Conservation (phyloP, 306 rosid genomes). For the Coriaria nepalensis region DNA sequence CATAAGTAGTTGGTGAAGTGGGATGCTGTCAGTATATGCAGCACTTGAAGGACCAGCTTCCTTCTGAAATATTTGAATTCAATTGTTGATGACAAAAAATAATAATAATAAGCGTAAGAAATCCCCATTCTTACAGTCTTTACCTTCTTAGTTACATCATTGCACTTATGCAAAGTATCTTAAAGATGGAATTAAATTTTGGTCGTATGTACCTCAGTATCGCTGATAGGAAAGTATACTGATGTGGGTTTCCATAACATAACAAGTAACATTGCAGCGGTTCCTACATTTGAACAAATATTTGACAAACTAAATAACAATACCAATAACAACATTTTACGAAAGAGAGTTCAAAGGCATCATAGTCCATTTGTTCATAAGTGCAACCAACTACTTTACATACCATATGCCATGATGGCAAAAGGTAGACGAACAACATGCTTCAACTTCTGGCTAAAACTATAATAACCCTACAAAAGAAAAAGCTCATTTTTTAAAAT, state of each 20-base stretch:
- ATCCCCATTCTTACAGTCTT: no score
- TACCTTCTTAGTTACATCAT: no score
- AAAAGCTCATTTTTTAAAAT: neutral
- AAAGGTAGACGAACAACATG: conserved; percentile 89
- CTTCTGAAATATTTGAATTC: no score
- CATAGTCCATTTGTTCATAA: neutral
- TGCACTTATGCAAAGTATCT: no score
- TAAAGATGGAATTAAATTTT: neutral
- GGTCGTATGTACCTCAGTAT: conserved; percentile 49
- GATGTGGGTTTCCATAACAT: conserved; percentile 84
- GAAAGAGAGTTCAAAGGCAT: conserved; percentile 2
- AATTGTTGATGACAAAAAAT: no score
- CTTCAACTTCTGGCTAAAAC: conserved; percentile 99
- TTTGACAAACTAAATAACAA: conserved; percentile 10
- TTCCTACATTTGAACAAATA: conserved; percentile 46
- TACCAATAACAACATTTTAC: neutral
- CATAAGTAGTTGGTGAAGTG: conserved; percentile 15
- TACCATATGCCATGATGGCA: conserved; percentile 83
- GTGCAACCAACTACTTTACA: conserved; percentile 16
- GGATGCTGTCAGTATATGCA: no score
- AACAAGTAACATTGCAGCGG: conserved; percentile 89
- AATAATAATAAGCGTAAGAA: no score
- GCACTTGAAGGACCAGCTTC: no score
- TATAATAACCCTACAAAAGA: conserved; percentile 79
- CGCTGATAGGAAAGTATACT: conserved; percentile 51